These are phyloP conservation scores for Leavenworthia alabamica DNA, from an alignment of 345 rosid species.

Conservation along the genomic window DNA sequence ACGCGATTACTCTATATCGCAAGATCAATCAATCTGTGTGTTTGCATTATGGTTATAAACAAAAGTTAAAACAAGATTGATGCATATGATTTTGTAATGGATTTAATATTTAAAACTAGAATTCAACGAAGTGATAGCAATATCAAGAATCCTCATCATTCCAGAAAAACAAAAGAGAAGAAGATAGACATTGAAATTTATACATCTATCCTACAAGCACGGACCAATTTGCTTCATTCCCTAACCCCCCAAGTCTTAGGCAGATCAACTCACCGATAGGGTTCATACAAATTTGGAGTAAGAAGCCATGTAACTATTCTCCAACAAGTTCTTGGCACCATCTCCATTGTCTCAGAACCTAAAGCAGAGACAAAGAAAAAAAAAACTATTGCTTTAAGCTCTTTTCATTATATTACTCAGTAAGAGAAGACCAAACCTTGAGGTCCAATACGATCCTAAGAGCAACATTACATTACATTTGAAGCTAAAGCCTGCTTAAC, in stretches of 20 bases:
- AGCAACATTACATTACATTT: background rate
- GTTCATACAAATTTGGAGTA: background rate
- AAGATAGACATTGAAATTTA: constrained; percentile 18
- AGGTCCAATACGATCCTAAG: background rate
- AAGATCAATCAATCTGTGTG: too few species aligned
- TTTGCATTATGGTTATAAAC: too few species aligned
- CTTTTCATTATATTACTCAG: background rate
- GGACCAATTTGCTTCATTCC: constrained; percentile 35
- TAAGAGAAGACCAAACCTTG: background rate
- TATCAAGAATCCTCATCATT: background rate
- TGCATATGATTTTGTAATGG: background rate
- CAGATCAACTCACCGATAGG: constrained; percentile 12
- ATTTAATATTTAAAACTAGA: background rate
- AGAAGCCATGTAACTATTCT: constrained; percentile 1
- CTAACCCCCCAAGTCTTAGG: background rate
- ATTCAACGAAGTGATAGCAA: background rate
- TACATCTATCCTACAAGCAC: constrained; percentile 10
- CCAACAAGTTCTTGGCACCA: constrained; percentile 3
- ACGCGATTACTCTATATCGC: too few species aligned
- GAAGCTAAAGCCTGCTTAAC: background rate
- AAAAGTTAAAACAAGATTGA: background rate
- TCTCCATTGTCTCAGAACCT: constrained; percentile 12
- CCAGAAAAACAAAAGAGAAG: background rate
- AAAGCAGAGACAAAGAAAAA: background rate
- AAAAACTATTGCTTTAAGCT: background rate